Evolutionary conservation across 2,329 filamentous ascomycete genomes (phyloP), one percentile per base, ranked within the genome.

Genomic region (Botrytis sinoallii): DNA sequence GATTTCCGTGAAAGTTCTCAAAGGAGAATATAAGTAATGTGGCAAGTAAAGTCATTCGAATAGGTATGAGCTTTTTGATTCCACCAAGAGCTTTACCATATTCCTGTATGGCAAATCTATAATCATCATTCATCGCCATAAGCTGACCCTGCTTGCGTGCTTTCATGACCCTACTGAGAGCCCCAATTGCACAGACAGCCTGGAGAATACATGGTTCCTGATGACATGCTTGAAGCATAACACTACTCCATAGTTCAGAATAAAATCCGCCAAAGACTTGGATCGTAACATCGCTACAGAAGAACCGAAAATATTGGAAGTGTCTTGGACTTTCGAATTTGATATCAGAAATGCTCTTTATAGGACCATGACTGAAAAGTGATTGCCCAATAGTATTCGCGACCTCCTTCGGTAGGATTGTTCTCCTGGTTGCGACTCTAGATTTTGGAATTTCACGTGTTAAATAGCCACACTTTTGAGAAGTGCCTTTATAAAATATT

Each of bases 141-240:
- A 55, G 40, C 6, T 42, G 52, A 10, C 70, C 70, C 22, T 42
- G n/a, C 22, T 67, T 72, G n/a, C 42, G 60, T 35, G 48, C 61
- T 20, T 40, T 67, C 61, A 68, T 67, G 10, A 68, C 70, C 25
- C 38, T 72, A 44, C 61, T 44, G 7, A 72, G 70, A 46, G 70
- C 70, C n/a, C 70, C 70, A 16, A 72, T 72, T 38, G 70, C 70
- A 57, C 60, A 66, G 16, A 72, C 61, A 46, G 70, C 61, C n/a
- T 67, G 70, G 5, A 65, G 61, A 66, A 72, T 38, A 38, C 61
- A 59, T 35, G 61, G 61, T 35, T 72, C 70, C 18, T 67, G 61
- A 32, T 72, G 61, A 16, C 60, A 67, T 55, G 46, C 70, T 66
- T 72, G 70, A 55, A 72, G 70, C 12, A 72, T 20, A 14, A 42